These are phyloP conservation scores for Tricholoma furcatifolium DNA, from an alignment of 768 basidiomycete species.

Conservation along the genomic window DNA sequence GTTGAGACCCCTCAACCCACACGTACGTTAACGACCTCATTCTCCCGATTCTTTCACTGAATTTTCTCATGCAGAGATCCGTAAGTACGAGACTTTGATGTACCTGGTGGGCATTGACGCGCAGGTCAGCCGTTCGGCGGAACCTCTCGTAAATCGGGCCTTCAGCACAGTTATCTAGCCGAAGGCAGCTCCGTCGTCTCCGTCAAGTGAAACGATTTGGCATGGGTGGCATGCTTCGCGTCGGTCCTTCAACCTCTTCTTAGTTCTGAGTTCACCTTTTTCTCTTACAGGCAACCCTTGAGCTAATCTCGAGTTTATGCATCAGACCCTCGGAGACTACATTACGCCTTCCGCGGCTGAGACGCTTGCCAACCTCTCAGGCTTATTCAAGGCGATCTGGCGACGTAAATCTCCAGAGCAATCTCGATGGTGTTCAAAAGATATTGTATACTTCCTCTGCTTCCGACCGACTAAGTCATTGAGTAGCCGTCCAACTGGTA, in stretches of 20 bases:
- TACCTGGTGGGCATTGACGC: slow-evolving; percentile 90
- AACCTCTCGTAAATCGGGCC: slow-evolving; percentile 78
- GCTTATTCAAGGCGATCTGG: slow-evolving; percentile 85
- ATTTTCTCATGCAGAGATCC: slow-evolving; percentile 60
- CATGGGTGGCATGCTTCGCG: slow-evolving; percentile 98
- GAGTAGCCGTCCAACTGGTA: slow-evolving; percentile 22
- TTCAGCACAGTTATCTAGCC: slow-evolving; percentile 79
- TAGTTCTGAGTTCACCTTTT: slow-evolving; percentile 2
- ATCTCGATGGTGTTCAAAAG: slow-evolving; percentile 90
- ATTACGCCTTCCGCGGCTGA: slow-evolving; percentile 78
- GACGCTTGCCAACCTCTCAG: slow-evolving; percentile 84
- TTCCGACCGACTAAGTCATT: slow-evolving; percentile 69
- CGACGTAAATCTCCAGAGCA: slow-evolving; percentile 81
- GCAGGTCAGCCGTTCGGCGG: slow-evolving; percentile 80
- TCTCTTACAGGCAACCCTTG: slow-evolving; percentile 80
- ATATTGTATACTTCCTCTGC: slow-evolving; percentile 87
- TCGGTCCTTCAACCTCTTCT: slow-evolving; percentile 37
- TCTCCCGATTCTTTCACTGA: background rate
- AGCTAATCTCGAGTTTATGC: slow-evolving; percentile 99
- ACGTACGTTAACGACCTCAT: slow-evolving; percentile 45
- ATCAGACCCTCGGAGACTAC: slow-evolving; percentile 90
- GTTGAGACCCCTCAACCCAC: slow-evolving; percentile 86
- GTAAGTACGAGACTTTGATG: slow-evolving; percentile 88
- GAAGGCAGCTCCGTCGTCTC: slow-evolving; percentile 82
- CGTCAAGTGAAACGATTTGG: slow-evolving; percentile 88